Evolutionary conservation across 345 rosid genomes (phyloP), one percentile per base, ranked within the genome.

Genomic region (Lepidium didymum): DNA sequence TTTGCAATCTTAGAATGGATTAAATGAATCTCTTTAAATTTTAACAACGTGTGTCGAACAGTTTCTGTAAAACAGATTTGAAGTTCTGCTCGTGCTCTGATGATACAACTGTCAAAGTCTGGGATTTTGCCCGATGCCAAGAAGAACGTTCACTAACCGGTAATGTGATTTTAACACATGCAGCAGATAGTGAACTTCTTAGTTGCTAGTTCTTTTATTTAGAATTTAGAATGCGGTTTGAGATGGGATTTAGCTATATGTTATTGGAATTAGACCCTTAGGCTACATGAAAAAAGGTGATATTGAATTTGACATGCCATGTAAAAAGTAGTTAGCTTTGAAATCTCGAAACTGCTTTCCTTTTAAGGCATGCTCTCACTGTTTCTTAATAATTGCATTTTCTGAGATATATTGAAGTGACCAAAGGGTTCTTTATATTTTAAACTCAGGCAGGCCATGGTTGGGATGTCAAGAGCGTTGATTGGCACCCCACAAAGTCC

Each of bases 361-460:
- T 25, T 44, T 43, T 29, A 46, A 53, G 19, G 35, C 55, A 8
- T 68, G 41, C 23, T 31, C 27, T n/a, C 16, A 33, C 27, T 42
- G 12, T 41, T 34, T 54, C 13, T 46, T 34, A 18, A 10, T 35
- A 14, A 35, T 59, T 62, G 34, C 43, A 31, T 45, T n/a, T 47
- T 34, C 43, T 69, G 58, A 63, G 36, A 70, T 19, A 51, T 31
- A 64, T 43, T 67, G 55, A 74, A 80, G 52, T 84, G 69, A 87
- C 82, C 82, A 72, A 75, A 79, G 84, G 75, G 65, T 67, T 81
- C 67, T 82, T 65, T 64, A 46, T 61, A 45, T 69, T 54, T 91
- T 94, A 81, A 89, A 91, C 90, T 89, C 96, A 88, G 91, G 91
- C 99, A 94, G 99, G 99, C 87, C 99, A 94, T 82, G 97, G 97